phyloP scores from a whole-genome alignment of 352 stramenopile species.

The Phytopythium oedochilum region DNA sequence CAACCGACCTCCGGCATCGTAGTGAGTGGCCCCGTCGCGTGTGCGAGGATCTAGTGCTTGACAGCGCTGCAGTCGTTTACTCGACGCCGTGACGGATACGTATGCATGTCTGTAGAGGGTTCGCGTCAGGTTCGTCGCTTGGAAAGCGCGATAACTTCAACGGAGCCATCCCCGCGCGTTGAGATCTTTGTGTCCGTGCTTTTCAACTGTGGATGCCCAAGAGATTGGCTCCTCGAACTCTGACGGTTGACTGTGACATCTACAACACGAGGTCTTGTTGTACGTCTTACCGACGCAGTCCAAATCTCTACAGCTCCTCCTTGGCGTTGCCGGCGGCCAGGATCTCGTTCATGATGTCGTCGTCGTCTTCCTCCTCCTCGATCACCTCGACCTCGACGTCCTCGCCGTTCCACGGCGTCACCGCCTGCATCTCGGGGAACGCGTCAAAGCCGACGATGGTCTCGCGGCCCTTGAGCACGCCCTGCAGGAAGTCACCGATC shows the following conservation, averaged over 20 bases:
- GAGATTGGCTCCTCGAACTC: too few relatives aligned
- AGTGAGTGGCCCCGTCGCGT: too few relatives aligned
- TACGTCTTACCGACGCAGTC: background rate
- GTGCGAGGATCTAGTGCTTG: too few relatives aligned
- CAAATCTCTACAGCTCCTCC: constrained; percentile 64
- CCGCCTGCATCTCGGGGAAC: constrained; percentile 56
- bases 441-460: constrained; percentile 55
- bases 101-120: too few relatives aligned
- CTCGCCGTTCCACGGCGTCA: constrained; percentile 78
- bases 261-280: background rate
- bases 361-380: constrained; percentile 79
- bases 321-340: constrained; percentile 47
- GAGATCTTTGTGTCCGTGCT: too few relatives aligned
- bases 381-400: constrained; percentile 69
- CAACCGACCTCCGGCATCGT: too few relatives aligned
- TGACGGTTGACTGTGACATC: background rate
- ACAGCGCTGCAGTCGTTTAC: too few relatives aligned
- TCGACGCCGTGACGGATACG: too few relatives aligned
- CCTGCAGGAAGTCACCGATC: constrained; percentile 72
- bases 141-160: too few relatives aligned
- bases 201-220: too few relatives aligned
- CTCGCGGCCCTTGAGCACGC: constrained; percentile 65
- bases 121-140: too few relatives aligned
- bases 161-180: too few relatives aligned
- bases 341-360: constrained; percentile 87